phyloP scores from a whole-genome alignment of 192 early-diverging fungal species.

The Mortierella alpina region DNA sequence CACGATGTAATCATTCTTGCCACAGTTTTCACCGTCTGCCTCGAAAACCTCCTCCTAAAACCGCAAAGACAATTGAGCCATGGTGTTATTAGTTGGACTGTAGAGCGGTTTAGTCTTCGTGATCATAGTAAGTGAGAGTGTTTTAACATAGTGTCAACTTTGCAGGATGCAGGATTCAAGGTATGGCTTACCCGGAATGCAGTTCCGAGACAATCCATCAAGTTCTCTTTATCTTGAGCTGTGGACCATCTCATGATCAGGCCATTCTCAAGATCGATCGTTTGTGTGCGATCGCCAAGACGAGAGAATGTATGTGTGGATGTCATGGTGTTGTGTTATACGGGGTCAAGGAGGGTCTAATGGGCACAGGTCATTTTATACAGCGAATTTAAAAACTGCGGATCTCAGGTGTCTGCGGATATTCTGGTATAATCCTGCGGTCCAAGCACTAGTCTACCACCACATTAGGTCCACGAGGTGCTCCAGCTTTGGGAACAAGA shows the following conservation, averaged over 20 bases:
- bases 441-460: neutral
- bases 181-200: neutral
- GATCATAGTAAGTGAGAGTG: neutral
- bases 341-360: too few relatives aligned
- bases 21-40: neutral
- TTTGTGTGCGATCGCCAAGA: neutral
- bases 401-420: too few relatives aligned
- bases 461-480: slow-evolving; percentile 11
- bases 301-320: too few relatives aligned
- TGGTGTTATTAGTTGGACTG: neutral
- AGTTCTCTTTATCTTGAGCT: slow-evolving; percentile 1
- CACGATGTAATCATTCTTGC: neutral
- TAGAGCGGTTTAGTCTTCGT: too few relatives aligned
- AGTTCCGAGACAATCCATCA: neutral
- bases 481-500: slow-evolving; percentile 18
- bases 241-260: slow-evolving; percentile 17
- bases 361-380: too few relatives aligned
- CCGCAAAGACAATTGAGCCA: neutral
- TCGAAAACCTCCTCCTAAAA: neutral
- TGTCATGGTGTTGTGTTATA: too few relatives aligned
- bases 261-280: slow-evolving; percentile 7
- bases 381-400: too few relatives aligned
- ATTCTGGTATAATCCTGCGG: too few relatives aligned
- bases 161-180: neutral
- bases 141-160: too few relatives aligned